Base-by-base conservation (phyloP, 345 rosid species). In the Bruguiera gymnorhiza region DNA sequence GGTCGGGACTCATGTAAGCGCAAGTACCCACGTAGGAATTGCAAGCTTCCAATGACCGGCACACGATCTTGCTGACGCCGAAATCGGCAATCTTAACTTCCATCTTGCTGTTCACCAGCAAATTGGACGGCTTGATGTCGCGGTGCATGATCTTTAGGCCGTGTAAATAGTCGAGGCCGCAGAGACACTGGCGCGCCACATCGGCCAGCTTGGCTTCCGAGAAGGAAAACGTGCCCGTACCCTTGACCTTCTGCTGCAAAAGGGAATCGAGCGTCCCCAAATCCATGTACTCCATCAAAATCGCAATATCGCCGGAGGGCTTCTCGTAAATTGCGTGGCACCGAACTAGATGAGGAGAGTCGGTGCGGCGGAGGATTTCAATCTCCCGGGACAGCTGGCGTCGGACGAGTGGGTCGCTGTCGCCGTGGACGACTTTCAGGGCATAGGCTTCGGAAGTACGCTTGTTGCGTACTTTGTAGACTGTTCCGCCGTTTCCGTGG, bases 1-100 rank as follows among this genome's bases (percentile, higher is more conserved):
- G 72, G 71, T 93, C 98, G 0, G 97, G 98, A 27, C 97, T 90
- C 98, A 93, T 93, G 69, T 93, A 93, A 27, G 98, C 98, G 60
- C 92, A 88, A 5, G 98, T 93, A 0, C 98, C 98, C 2, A 93
- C 96, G 37, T 90, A 93, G 18, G 97, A 93, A 27, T 89, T 90
- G 37, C 98, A 89, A 5, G 92, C 77, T 60, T 93, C 94, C 11
- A 91, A 69, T 1, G 89, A 83, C 10, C 92, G 80, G 34, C 76
- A 66, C 87, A 91, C 84, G 71, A 93, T 83, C 48, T 88, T 93
- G 65, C 97, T 85, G 0, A 91, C 97, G 0, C 98, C 97, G 52
- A 93, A 93, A 65, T 93, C 98, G 3, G 92, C 86, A 53, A 93
- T 93, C 67, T 93, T 93, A 21, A 93, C 90, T 15, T 84, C 85